These are phyloP conservation scores for Rhizodiscina lignyota DNA, from an alignment of 495 filamentous ascomycete species.

Conservation along the genomic window DNA sequence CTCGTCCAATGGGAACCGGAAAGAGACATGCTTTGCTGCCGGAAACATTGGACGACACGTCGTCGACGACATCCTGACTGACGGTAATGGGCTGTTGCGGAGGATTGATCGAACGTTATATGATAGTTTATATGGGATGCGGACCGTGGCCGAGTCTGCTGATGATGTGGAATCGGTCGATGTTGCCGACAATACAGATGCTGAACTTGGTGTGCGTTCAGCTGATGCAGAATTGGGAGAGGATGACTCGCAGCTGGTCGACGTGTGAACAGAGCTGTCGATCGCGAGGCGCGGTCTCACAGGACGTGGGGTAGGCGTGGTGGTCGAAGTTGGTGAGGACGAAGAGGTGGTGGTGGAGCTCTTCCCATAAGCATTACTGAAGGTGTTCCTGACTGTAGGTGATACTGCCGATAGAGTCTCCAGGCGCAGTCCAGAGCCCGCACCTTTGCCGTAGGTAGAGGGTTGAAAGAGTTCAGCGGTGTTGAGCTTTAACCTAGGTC, in stretches of 20 bases:
- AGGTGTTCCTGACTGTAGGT: slow-evolving; percentile 68
- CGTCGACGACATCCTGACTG: slow-evolving; percentile 19
- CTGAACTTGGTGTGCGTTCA: slow-evolving; percentile 15
- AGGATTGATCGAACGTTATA: slow-evolving; percentile 22
- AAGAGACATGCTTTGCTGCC: slow-evolving; percentile 38
- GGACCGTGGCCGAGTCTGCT: slow-evolving; percentile 11
- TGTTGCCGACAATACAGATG: slow-evolving; percentile 11
- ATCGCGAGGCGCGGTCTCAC: slow-evolving; percentile 23
- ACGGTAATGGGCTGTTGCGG: slow-evolving; percentile 16
- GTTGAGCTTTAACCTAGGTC: slow-evolving; percentile 70
- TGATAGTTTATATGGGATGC: slow-evolving; percentile 18
- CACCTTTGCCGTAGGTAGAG: slow-evolving; percentile 34
- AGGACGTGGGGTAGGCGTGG: slow-evolving; percentile 19
- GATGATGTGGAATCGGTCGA: slow-evolving; percentile 15
- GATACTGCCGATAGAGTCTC: slow-evolving; percentile 46
- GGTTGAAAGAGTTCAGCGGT: slow-evolving; percentile 33
- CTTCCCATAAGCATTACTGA: slow-evolving; percentile 67
- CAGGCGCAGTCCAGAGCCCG: slow-evolving; percentile 28
- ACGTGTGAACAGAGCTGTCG: slow-evolving; percentile 15
- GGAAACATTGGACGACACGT: slow-evolving; percentile 35
- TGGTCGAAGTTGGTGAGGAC: too few species aligned
- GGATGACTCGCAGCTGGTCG: neutral
- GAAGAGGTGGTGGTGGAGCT: too few species aligned
- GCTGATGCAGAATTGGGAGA: slow-evolving; percentile 25
- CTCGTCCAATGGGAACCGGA: slow-evolving; percentile 34